phyloP scores from a whole-genome alignment of 2,329 filamentous ascomycete genomes.

The Fusarium brevicatenulatum region DNA sequence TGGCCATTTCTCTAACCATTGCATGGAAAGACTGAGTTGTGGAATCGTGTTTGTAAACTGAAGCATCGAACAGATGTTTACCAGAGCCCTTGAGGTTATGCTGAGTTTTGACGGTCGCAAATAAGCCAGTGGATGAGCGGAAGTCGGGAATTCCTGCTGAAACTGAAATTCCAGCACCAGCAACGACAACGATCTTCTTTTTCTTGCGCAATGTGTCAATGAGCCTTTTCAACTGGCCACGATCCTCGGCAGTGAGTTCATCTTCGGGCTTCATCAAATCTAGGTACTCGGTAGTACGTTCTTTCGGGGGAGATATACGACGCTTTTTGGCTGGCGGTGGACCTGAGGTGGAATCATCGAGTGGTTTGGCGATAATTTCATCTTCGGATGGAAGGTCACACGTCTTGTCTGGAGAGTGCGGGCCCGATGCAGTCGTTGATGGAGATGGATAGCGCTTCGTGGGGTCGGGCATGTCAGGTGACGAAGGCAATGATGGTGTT shows the following conservation, averaged over 20 bases:
- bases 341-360: conserved; percentile 57
- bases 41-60: conserved; percentile 91
- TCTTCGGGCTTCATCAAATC: conserved; percentile 70
- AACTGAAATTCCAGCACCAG: conserved; percentile 95
- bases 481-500: conserved; percentile 62
- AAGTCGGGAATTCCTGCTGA: conserved; percentile 98
- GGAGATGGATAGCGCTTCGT: conserved; percentile 64
- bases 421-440: conserved; percentile 59
- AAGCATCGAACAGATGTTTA: conserved; percentile 96
- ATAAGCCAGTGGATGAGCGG: conserved; percentile 88
- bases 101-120: conserved; percentile 83
- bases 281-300: conserved; percentile 84
- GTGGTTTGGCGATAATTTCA: conserved; percentile 46
- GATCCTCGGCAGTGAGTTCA: conserved; percentile 57
- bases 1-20: conserved; percentile 91
- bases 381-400: conserved; percentile 51
- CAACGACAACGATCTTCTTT: conserved; percentile 96
- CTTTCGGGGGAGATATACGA: conserved; percentile 67
- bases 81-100: conserved; percentile 91
- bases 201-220: conserved; percentile 82
- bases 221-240: conserved; percentile 73
- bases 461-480: conserved; percentile 54
- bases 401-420: conserved; percentile 61
- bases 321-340: conserved; percentile 80
- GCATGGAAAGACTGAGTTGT: conserved; percentile 92